A percentile compares a stretch with the other conserved stretches of the same genome.
Conservation (phyloP, 345 rosid genomes). For the Citrus glauca region DNA sequence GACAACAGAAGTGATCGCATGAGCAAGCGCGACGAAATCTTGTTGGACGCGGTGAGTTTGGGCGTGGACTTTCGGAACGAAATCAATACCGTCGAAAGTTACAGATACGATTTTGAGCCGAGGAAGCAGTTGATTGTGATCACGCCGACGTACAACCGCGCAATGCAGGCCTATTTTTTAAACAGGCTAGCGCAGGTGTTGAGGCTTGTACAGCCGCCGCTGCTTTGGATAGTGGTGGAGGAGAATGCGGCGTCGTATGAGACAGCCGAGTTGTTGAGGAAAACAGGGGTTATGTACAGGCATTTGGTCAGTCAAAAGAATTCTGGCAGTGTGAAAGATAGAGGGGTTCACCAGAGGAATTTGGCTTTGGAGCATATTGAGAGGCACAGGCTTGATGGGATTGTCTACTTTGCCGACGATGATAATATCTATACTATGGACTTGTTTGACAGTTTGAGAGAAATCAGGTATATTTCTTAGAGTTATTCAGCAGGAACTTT, state of each 20-base stretch:
- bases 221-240: constrained; percentile 94
- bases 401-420: constrained; percentile 82
- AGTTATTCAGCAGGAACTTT: background rate
- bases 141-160: constrained; percentile 83
- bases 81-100: constrained; percentile 5
- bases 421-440: constrained; percentile 76
- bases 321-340: constrained; percentile 52
- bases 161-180: constrained; percentile 69
- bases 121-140: constrained; percentile 75
- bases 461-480: constrained; percentile 43
- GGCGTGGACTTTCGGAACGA: constrained; percentile 13
- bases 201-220: constrained; percentile 71
- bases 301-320: constrained; percentile 63
- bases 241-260: constrained; percentile 59
- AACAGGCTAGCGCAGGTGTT: constrained; percentile 73
- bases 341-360: constrained; percentile 77
- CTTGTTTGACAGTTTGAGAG: constrained; percentile 65
- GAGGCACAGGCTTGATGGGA: constrained; percentile 77
- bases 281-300: constrained; percentile 82
- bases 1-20: constrained; percentile 8
- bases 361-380: constrained; percentile 75
- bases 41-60: constrained; percentile 33
- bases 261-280: constrained; percentile 79
- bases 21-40: constrained; percentile 20
- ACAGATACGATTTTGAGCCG: constrained; percentile 33